Base-by-base conservation (phyloP, 306 rosid genomes). In the Mimosa bimucronata region DNA sequence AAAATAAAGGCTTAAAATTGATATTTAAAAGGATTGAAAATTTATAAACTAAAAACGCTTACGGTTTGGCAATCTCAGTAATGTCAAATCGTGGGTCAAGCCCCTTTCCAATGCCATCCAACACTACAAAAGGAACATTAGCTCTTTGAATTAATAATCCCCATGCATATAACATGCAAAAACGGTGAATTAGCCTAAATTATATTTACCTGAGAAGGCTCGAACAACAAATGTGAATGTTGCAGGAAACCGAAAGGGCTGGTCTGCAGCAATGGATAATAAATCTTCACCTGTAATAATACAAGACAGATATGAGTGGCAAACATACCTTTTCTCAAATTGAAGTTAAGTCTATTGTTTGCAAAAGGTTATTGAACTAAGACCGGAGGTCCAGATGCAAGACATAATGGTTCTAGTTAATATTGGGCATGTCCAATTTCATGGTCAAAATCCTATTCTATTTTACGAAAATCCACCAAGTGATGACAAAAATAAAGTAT, bases 191-290 rank as follows among this genome's bases (percentile, higher is more conserved):
- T 61, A 75, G 58, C 77, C 70, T 77, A 44, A n/a, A 16, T 74
- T 62, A 71, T 60, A 76, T 65, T 77, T 80, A 95, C 99, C 99
- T 78, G 99, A 95, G 88, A 95, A 95, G 81, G 99, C 98, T 89
- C 99, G 92, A 81, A 95, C 99, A 89, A 95, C 99, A 80, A 95
- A 95, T 76, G 99, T 95, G 90, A 95, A 95, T 74, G 99, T 95
- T n/a, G 99, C 99, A 58, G 99, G 99, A 84, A 95, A 95, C 11
- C 99, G 90, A 81, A 95, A 95, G 77, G 99, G 99, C 87, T 95
- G 99, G 77, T 95, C 99, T 52, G 94, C 96, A 55, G 98, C 97
- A 89, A 95, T 95, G 83, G 99, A 71, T 85, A 95, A 82, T 80
- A 95, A 83, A 88, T 95, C 98, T 82, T 95, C 99, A 75, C 99